Evolutionary conservation across 495 filamentous ascomycete species (phyloP), one percentile per base, ranked within the genome.

Genomic region (Geoglossum glabrum): DNA sequence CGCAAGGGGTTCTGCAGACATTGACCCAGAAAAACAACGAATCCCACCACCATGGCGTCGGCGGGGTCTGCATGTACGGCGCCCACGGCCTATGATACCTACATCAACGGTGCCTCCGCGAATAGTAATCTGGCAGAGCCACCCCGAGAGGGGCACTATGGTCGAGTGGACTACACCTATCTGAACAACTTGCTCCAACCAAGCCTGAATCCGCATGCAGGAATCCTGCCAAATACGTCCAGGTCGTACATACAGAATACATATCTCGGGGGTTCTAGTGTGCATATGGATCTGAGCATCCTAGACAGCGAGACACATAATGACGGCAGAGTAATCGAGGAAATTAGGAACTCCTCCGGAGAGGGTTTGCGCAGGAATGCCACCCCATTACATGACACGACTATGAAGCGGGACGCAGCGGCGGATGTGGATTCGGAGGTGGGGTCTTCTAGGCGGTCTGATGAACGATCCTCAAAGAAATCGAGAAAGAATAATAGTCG

Each of bases 221-320:
- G 54, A 11, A 40, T 45, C 13, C 19, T 56, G 31, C 54, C 54
- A 5, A 15, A 1, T 21, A 56, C 54, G 13, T 56, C 54, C 11
- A 56, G 54, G 38, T 56, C 54, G 31, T 56, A 38, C 38, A 38
- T 56, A 15, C 49, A 52, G 49, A 23, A 30, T 15, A 52, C 49
- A 17, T 52, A 52, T 19, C 23, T 52, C 25, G 25, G 15, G 7
- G 49, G 28, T 6, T 8, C 49, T 27, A 30, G 17, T n/a, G 19
- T 19, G 28, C 49, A 27, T 4, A 30, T 52, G 49, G 49, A 52
- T 21, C 25, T 52, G 19, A 52, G 49, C 28, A 52, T 52, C 28
- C 26, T 52, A 15, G 49, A 21, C 23, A 52, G 25, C 25, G 49
- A 52, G 49, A 52, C 49, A 1, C 49, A 52, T 28, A 31, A 52